These are phyloP conservation scores for Epipyxis sp. DNA, from an alignment of 108 stramenopile species.

Conservation along the genomic window DNA sequence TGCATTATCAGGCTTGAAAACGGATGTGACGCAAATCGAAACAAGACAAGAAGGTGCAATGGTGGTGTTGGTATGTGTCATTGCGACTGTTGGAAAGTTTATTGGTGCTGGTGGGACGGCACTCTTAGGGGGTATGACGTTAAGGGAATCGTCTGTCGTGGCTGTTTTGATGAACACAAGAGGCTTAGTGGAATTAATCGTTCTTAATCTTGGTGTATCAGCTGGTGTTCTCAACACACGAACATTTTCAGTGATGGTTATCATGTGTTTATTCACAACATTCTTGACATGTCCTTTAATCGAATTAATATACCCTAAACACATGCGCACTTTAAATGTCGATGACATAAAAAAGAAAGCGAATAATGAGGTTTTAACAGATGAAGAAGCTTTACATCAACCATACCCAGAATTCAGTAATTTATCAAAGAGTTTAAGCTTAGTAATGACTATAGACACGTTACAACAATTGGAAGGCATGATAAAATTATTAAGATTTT, in stretches of 20 bases:
- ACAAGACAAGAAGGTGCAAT: slow-evolving; percentile 36
- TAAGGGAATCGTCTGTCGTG: slow-evolving; percentile 39
- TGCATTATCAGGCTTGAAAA: slow-evolving; percentile 46
- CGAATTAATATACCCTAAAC: slow-evolving; percentile 30
- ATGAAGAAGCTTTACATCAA: not conserved
- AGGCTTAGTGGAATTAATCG: slow-evolving; percentile 46
- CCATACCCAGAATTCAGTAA: not conserved
- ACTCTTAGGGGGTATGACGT: slow-evolving; percentile 32
- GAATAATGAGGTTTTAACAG: not conserved
- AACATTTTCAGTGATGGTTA: slow-evolving; percentile 34
- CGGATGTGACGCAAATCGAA: slow-evolving; percentile 41
- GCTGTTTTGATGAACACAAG: slow-evolving; percentile 48
- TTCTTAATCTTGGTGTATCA: slow-evolving; percentile 44
- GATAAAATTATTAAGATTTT: not conserved
- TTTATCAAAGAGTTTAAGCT: not conserved
- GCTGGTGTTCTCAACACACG: slow-evolving; percentile 13
- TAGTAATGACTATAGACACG: not conserved
- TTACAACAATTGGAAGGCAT: not conserved
- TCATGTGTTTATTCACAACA: slow-evolving; percentile 36
- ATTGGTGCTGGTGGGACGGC: slow-evolving; percentile 38
- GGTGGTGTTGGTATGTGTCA: slow-evolving; percentile 36
- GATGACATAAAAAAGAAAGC: not conserved
- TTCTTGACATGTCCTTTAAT: slow-evolving; percentile 31
- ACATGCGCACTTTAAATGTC: not conserved
- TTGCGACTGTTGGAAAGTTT: slow-evolving; percentile 38